These are phyloP conservation scores for Agroathelia rolfsii DNA, from an alignment of 1,284 basidiomycete species.

Conservation along the genomic window DNA sequence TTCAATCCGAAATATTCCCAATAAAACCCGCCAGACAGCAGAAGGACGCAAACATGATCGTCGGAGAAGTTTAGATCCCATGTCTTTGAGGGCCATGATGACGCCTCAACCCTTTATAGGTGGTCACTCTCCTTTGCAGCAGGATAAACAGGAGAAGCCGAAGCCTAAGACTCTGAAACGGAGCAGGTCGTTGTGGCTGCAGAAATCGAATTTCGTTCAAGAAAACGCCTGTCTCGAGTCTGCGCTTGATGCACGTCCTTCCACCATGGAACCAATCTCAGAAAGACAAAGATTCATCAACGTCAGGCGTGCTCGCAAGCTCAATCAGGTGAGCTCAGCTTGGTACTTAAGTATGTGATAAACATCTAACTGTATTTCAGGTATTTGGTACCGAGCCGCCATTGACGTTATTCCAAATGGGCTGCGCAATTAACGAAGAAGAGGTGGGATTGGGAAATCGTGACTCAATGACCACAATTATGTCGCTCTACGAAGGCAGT, in stretches of 20 bases:
- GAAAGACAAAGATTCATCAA: constrained; percentile 27
- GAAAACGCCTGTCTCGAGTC: no score
- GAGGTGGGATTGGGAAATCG: constrained; percentile 10
- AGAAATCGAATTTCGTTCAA: no score
- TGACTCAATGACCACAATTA: constrained; percentile 20
- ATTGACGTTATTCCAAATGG: constrained; percentile 22
- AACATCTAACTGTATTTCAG: constrained; percentile 17
- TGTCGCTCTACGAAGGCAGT: constrained; percentile 18
- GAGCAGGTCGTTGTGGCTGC: constrained; percentile 9
- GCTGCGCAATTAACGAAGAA: constrained; percentile 9
- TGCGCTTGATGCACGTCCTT: no score
- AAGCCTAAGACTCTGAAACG: no score
- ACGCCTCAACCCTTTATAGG: no score
- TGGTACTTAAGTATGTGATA: constrained; percentile 3
- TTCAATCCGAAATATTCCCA: no score
- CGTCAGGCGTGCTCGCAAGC: constrained; percentile 35
- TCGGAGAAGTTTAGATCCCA: no score
- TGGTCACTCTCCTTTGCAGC: no score
- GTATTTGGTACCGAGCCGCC: constrained; percentile 38
- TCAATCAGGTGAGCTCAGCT: constrained; percentile 30
- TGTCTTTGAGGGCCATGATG: no score
- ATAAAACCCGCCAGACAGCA: no score
- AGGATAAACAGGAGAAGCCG: no score
- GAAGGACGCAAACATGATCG: no score
- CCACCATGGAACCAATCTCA: constrained; percentile 15